phyloP scores from a whole-genome alignment of 495 filamentous ascomycete genomes.

The Xylaria venustula region DNA sequence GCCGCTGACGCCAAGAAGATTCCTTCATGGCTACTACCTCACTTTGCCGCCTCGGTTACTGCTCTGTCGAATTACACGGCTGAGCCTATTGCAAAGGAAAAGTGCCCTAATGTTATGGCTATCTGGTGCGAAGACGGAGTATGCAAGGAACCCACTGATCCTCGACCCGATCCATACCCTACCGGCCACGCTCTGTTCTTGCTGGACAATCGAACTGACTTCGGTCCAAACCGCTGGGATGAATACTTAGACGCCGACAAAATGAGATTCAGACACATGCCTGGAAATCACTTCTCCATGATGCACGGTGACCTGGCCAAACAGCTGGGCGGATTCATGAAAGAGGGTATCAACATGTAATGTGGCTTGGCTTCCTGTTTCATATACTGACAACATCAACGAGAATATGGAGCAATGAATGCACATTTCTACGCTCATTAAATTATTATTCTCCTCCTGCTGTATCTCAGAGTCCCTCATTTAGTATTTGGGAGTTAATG shows the following conservation, averaged over 20 bases:
- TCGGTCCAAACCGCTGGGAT: slow-evolving; percentile 79
- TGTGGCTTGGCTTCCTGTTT: background rate
- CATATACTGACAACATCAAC: background rate
- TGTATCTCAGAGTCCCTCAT: background rate
- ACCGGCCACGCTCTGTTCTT: slow-evolving; percentile 77
- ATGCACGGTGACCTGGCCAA: slow-evolving; percentile 58
- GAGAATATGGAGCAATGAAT: background rate
- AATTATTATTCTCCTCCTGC: background rate
- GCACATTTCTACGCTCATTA: background rate
- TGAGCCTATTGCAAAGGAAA: slow-evolving; percentile 48
- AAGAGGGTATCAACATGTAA: slow-evolving; percentile 30
- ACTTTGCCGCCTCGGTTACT: slow-evolving; percentile 75
- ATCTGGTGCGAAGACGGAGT: slow-evolving; percentile 85
- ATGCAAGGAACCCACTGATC: slow-evolving; percentile 66
- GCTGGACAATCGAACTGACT: slow-evolving; percentile 73
- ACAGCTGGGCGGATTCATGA: slow-evolving; percentile 38
- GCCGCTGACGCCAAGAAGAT: slow-evolving; percentile 50
- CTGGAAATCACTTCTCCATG: slow-evolving; percentile 72
- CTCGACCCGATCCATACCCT: slow-evolving; percentile 65
- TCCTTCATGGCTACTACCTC: slow-evolving; percentile 77
- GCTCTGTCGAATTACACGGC: slow-evolving; percentile 72
- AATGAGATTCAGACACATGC: slow-evolving; percentile 60
- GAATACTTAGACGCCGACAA: slow-evolving; percentile 66
- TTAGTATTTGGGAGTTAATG: background rate
- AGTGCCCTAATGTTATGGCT: slow-evolving; percentile 63